Conservation (phyloP, 2,329 filamentous ascomycete species). For the Penicillium sp. region DNA sequence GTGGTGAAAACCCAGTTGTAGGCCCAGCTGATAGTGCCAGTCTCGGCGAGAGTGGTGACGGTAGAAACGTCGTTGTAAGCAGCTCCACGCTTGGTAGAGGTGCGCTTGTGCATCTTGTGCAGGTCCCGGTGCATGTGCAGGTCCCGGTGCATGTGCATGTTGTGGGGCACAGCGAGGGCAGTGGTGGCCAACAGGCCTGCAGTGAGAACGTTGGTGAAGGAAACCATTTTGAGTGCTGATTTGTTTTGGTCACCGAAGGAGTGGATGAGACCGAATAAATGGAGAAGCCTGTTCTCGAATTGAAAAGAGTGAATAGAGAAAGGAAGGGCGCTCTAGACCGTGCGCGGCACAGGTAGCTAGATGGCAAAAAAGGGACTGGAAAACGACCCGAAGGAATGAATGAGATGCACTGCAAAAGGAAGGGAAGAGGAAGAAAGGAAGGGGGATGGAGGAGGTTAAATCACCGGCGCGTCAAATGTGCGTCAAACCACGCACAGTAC, state of each 20-base stretch:
- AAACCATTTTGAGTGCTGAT: slow-evolving; percentile 36
- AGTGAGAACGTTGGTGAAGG: slow-evolving; percentile 36
- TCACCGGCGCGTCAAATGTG: slow-evolving; percentile 9
- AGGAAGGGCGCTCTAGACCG: slow-evolving; percentile 23
- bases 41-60: slow-evolving; percentile 32
- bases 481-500: slow-evolving; percentile 11
- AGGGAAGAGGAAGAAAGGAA: slow-evolving; percentile 1
- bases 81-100: slow-evolving; percentile 31
- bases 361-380: slow-evolving; percentile 15
- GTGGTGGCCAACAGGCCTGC: slow-evolving; percentile 36
- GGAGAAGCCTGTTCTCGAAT: slow-evolving; percentile 25
- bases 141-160: slow-evolving; percentile 3
- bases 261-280: slow-evolving; percentile 14
- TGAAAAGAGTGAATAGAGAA: slow-evolving; percentile 22
- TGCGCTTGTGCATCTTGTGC: slow-evolving; percentile 22
- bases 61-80: slow-evolving; percentile 44
- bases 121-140: slow-evolving; percentile 2
- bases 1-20: slow-evolving; percentile 47
- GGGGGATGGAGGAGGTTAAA: slow-evolving; percentile 14
- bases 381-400: slow-evolving; percentile 10
- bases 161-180: slow-evolving; percentile 33
- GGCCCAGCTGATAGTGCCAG: slow-evolving; percentile 40
- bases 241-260: slow-evolving; percentile 7
- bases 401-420: slow-evolving; percentile 4
- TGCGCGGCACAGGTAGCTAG: slow-evolving; percentile 33